Evolutionary conservation across 371 early-diverging fungal species (phyloP).

Genomic region (Rhizopus arrhizus): DNA sequence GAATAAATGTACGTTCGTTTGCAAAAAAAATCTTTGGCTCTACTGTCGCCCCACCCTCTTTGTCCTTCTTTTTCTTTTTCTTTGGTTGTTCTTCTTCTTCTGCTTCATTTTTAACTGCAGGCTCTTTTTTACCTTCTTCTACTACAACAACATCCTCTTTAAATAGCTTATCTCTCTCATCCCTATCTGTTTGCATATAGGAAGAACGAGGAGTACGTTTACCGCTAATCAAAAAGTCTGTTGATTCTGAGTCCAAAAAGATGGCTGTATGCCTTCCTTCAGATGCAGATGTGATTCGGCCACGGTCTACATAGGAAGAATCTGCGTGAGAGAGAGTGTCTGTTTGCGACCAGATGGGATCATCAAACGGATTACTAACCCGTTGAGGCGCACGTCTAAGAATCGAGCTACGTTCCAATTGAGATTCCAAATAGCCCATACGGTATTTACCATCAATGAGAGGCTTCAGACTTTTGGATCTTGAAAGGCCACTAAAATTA

Average conservation of each 20-base stretch:
- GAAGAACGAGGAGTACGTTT: slow-evolving; percentile 31
- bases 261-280: slow-evolving; percentile 18
- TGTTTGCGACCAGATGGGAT: slow-evolving; percentile 40
- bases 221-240: slow-evolving; percentile 28
- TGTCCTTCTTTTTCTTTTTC: slow-evolving; percentile 18
- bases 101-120: slow-evolving; percentile 20
- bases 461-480: slow-evolving; percentile 50
- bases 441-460: slow-evolving; percentile 48
- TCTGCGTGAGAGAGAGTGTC: not conserved
- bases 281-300: not conserved
- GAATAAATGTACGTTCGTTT: slow-evolving; percentile 95
- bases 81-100: slow-evolving; percentile 20
- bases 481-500: slow-evolving; percentile 34
- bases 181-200: slow-evolving; percentile 3
- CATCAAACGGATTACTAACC: slow-evolving; percentile 41
- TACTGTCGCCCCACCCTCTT: slow-evolving; percentile 12
- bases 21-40: slow-evolving; percentile 98
- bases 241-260: slow-evolving; percentile 29
- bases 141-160: slow-evolving; percentile 8
- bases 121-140: slow-evolving; percentile 11
- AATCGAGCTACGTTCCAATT: slow-evolving; percentile 36
- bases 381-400: slow-evolving; percentile 22
- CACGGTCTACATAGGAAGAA: not conserved
- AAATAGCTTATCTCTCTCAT: slow-evolving; percentile 16
- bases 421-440: slow-evolving; percentile 52